Conservation (phyloP, 2,329 filamentous ascomycete species). For the Cytospora mali region DNA sequence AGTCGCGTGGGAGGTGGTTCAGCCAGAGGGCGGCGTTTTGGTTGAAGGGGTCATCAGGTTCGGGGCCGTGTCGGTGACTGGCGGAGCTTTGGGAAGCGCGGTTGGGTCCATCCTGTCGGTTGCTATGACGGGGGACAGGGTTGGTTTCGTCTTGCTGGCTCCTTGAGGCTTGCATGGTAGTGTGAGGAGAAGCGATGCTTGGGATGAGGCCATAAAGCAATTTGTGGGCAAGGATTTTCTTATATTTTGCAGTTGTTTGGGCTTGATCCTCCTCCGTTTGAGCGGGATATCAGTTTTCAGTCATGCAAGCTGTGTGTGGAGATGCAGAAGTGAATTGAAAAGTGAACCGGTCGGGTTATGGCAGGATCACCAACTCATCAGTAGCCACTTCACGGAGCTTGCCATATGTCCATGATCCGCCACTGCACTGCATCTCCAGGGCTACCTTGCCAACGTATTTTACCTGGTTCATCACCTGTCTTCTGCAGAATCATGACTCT, state of each 20-base stretch:
- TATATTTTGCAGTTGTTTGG: neutral
- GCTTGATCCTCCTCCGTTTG: neutral
- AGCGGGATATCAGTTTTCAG: neutral
- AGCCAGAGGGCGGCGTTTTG: constrained; percentile 7
- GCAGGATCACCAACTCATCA: no score
- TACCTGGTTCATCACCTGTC: no score
- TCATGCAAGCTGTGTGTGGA: no score
- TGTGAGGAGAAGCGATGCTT: neutral
- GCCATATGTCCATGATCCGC: no score
- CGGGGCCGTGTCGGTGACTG: neutral
- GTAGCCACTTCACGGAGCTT: no score
- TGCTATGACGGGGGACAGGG: neutral
- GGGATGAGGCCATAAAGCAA: neutral
- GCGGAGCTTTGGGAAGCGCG: neutral
- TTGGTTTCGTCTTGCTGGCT: neutral
- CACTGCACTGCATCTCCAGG: no score
- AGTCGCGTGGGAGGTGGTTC: neutral
- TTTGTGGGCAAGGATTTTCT: neutral
- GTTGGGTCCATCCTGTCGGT: neutral
- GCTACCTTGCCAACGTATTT: no score
- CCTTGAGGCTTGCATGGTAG: neutral
- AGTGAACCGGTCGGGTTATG: no score
- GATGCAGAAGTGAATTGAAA: no score
- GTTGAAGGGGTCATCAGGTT: neutral
- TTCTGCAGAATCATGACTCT: no score